Evolutionary conservation across 768 basidiomycete genomes (phyloP).

Genomic region (Boletus tomentosulus): DNA sequence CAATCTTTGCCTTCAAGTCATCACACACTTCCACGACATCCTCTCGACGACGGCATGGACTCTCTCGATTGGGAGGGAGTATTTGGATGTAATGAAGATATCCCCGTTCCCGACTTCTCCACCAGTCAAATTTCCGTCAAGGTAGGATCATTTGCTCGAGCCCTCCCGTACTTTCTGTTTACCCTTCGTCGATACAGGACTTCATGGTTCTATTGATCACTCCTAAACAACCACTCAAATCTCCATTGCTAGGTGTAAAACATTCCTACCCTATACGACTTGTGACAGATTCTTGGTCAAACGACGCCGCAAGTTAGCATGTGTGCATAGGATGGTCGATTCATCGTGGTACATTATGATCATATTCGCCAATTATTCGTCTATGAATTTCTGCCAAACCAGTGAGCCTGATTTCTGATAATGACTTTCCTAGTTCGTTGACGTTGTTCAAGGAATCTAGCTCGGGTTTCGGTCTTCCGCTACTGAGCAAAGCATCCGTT

Average conservation of each 20-base stretch:
- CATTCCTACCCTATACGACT: constrained; percentile 51
- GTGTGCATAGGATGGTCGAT: not conserved
- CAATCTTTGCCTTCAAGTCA: constrained; percentile 31
- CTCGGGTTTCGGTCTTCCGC: not conserved
- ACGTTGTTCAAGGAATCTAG: not conserved
- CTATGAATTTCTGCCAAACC: not conserved
- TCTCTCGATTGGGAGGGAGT: constrained; percentile 63
- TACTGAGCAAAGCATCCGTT: not conserved
- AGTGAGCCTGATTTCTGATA: not conserved
- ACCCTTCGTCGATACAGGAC: constrained; percentile 39
- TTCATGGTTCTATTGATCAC: constrained; percentile 48
- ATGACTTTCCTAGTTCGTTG: not conserved
- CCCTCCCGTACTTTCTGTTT: not conserved
- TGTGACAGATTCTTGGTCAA: constrained; percentile 54
- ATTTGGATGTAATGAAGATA: constrained; percentile 35
- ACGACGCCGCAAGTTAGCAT: constrained; percentile 3
- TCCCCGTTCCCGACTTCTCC: constrained; percentile 44
- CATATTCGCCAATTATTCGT: not conserved
- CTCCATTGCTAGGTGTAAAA: constrained; percentile 34
- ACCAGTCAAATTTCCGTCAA: constrained; percentile 45
- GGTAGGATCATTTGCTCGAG: constrained; percentile 31
- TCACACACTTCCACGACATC: constrained; percentile 1
- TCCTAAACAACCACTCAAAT: constrained; percentile 38
- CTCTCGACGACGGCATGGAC: constrained; percentile 29
- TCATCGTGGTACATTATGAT: not conserved